Base-by-base conservation (phyloP, 2,329 filamentous ascomycete species). In the Sarocladium brachiariae region DNA sequence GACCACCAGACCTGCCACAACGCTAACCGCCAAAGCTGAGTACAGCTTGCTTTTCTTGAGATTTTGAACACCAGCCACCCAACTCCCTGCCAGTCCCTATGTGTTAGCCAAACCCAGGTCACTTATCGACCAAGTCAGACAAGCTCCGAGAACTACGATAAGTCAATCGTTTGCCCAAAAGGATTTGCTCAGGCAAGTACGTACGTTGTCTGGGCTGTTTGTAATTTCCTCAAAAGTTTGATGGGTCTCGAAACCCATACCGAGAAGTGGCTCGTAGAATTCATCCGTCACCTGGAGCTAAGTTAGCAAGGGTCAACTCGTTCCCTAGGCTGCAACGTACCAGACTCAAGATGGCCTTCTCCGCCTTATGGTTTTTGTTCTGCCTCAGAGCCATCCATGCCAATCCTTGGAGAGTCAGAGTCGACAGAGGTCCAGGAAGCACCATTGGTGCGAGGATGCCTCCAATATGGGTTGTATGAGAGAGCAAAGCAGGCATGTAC, bases 221-320 rank as follows among this genome's bases (percentile, higher is more conserved):
- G 83, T 87, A 50, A 93, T 79, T 65, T 95, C 87, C 60, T 95
- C 89, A 65, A 90, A 95, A 35, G 78, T 84, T 67, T 92, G 86
- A 55, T 90, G 70, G 39, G 87, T 78, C 55, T 82, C 81, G 61
- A 95, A 95, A 1, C 89, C 89, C 85, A 95, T 89, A 0, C 81
- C 81, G 51, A 83, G 75, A 52, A 95, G 71, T 31, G 84, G 81
- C 64, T 93, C 88, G 55, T 82, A 81, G 45, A 82, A 80, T 50
- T 86, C 85, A 61, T 90, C 87, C 54, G 70, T 65, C 25, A 85
- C 83, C 84, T 87, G 57, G 18, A 4, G 13, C 11, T 25, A n/a
- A 14, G 14, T 47, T 31, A 33, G 24, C 11, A 4, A 47, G 4
- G 4, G 7, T 9, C 21, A 14, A 33, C 5, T 5, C 4, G 4